Evolutionary conservation across 176 grass and related monocot species (phyloP).

Genomic region (Pontederia paniculata): DNA sequence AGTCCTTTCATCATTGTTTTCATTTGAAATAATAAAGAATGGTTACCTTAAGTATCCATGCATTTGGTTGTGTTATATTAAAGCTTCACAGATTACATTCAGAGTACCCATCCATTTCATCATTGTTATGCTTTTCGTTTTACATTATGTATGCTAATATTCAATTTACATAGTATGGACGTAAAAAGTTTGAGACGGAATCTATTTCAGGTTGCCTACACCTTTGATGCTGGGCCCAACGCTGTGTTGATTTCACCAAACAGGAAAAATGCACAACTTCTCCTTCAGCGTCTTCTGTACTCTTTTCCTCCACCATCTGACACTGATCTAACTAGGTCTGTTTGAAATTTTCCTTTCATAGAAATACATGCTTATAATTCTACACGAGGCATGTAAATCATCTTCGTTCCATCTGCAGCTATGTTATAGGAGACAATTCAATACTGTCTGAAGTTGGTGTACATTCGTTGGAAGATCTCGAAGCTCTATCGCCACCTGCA

Average conservation of each 20-base stretch:
- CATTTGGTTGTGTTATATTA: too few relatives aligned
- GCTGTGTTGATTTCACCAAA: constrained; percentile 70
- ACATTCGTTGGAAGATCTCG: constrained; percentile 50
- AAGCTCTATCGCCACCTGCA: constrained; percentile 42
- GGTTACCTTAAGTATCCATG: too few relatives aligned
- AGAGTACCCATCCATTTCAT: too few relatives aligned
- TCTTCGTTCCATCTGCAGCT: constrained; percentile 25
- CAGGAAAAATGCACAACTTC: constrained; percentile 49
- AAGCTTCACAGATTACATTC: too few relatives aligned
- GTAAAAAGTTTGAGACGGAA: neutral
- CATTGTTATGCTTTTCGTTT: too few relatives aligned
- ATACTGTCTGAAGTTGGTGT: constrained; percentile 53
- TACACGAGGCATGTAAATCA: neutral
- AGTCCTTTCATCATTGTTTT: too few relatives aligned
- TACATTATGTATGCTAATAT: too few relatives aligned
- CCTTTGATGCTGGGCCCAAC: constrained; percentile 92
- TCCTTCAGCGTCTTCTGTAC: constrained; percentile 64
- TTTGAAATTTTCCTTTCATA: constrained; percentile 11
- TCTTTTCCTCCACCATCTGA: constrained; percentile 62
- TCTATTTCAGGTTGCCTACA: constrained; percentile 59
- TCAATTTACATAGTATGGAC: neutral
- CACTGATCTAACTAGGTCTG: constrained; percentile 51
- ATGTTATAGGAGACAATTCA: constrained; percentile 81
- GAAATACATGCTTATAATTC: neutral
- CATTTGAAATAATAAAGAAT: too few relatives aligned